Conservation (phyloP, 345 rosid genomes). For the Camelina neglecta region DNA sequence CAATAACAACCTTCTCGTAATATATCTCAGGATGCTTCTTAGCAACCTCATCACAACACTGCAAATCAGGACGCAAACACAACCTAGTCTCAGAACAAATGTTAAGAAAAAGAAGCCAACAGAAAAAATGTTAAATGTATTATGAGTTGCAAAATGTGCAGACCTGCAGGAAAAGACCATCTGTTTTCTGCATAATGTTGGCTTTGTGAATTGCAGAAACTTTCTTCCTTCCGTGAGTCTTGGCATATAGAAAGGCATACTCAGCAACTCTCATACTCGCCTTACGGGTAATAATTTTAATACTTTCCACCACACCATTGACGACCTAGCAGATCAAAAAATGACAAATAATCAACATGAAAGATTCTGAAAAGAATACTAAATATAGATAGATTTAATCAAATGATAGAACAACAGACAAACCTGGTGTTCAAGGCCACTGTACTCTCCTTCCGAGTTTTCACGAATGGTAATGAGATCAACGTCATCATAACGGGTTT, state of each 20-base stretch:
- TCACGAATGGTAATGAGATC: constrained; percentile 93
- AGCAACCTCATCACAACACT: constrained; percentile 99
- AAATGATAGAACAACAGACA: constrained; percentile 17
- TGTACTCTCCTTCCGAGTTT: constrained; percentile 97
- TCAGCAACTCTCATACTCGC: constrained; percentile 99
- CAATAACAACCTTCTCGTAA: constrained; percentile 97
- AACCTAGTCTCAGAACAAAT: constrained; percentile 14
- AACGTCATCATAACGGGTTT: constrained; percentile 89
- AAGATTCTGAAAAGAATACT: not conserved
- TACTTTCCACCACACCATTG: constrained; percentile 97
- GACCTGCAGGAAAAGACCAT: constrained; percentile 97
- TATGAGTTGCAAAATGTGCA: constrained; percentile 23
- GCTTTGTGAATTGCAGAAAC: constrained; percentile 99
- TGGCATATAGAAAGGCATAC: constrained; percentile 97
- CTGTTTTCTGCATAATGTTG: constrained; percentile 99
- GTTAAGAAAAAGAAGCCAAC: constrained; percentile 3
- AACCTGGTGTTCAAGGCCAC: constrained; percentile 99
- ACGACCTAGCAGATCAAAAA: constrained; percentile 64
- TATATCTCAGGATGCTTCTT: constrained; percentile 87
- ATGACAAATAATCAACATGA: not conserved
- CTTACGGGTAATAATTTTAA: constrained; percentile 89
- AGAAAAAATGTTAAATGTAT: constrained; percentile 1
- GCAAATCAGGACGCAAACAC: constrained; percentile 32
- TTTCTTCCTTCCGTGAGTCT: constrained; percentile 91
- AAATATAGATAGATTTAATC: not conserved